Evolutionary conservation across 1,284 basidiomycete genomes (phyloP).

Genomic region (Trichosporon sp.): DNA sequence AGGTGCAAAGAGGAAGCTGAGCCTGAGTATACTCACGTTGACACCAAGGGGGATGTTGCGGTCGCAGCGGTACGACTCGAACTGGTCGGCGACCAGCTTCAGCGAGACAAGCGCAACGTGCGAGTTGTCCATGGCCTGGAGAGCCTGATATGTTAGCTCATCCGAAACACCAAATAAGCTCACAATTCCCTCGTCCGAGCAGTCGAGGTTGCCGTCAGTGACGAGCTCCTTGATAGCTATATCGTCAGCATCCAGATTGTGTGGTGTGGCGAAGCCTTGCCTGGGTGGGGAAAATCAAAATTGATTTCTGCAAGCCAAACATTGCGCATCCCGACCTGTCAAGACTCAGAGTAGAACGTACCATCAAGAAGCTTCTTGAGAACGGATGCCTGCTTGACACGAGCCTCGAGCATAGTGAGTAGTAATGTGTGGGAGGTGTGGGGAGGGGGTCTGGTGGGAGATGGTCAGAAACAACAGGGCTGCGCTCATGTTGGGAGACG

Average conservation of each 20-base stretch:
- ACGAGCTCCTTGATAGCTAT: conserved; percentile 98
- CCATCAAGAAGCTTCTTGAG: conserved; percentile 87
- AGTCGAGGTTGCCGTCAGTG: conserved; percentile 97
- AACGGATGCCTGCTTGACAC: conserved; percentile 75
- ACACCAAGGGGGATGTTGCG: conserved; percentile 92
- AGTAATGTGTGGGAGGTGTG: conserved; percentile 1
- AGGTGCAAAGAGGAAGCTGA: not conserved
- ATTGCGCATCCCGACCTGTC: not conserved
- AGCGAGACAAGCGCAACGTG: conserved; percentile 88
- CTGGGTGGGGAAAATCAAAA: conserved; percentile 4
- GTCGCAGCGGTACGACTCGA: conserved; percentile 91
- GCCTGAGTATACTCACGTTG: conserved; percentile 60
- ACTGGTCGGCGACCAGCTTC: conserved; percentile 72
- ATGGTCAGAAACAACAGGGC: conserved; percentile 7
- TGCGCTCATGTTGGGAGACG: conserved; percentile 15
- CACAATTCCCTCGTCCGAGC: conserved; percentile 92
- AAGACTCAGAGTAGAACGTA: conserved; percentile 54
- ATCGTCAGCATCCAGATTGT: not conserved
- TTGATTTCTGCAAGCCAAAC: not conserved
- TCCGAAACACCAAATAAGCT: conserved; percentile 55
- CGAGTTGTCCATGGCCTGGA: conserved; percentile 99
- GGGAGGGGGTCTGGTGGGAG: conserved; percentile 14
- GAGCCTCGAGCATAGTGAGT: conserved; percentile 80
- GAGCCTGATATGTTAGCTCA: conserved; percentile 59
- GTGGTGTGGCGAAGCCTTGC: conserved; percentile 16